Conservation (phyloP, 2,329 filamentous ascomycete species). For the Epichloe elymi region DNA sequence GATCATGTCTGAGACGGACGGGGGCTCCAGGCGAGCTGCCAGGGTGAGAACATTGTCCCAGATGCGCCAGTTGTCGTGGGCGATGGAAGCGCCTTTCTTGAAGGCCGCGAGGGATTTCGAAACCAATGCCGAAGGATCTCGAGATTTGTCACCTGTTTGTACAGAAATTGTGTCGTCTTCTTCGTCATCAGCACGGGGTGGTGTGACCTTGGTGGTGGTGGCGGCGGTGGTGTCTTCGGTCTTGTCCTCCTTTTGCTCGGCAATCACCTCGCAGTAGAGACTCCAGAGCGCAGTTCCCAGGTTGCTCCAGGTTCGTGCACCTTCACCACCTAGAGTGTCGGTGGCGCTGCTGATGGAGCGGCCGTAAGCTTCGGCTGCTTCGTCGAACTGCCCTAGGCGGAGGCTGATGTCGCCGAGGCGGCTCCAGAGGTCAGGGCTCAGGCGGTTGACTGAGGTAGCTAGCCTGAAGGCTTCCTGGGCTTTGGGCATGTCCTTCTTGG, state of each 20-base stretch:
- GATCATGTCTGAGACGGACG: constrained; percentile 62
- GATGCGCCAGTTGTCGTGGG: constrained; percentile 79
- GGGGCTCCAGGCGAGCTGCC: constrained; percentile 62
- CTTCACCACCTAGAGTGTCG: constrained; percentile 60
- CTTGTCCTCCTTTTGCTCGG: constrained; percentile 21
- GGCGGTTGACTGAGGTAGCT: constrained; percentile 64
- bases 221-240: constrained; percentile 11
- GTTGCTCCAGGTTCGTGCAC: constrained; percentile 92
- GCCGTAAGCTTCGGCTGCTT: constrained; percentile 72
- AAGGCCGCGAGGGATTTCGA: constrained; percentile 70
- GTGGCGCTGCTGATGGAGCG: constrained; percentile 56
- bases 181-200: constrained; percentile 10
- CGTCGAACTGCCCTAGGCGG: constrained; percentile 60
- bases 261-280: constrained; percentile 43
- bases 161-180: constrained; percentile 14
- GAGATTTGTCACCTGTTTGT: constrained; percentile 12
- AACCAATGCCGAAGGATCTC: constrained; percentile 48
- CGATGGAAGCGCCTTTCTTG: constrained; percentile 72
- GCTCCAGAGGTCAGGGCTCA: constrained; percentile 79
- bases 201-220: constrained; percentile 11
- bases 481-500: constrained; percentile 48
- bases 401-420: constrained; percentile 80
- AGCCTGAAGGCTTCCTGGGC: constrained; percentile 68
- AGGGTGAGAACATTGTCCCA: constrained; percentile 95
- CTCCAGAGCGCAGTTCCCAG: constrained; percentile 72